These are phyloP conservation scores for Achlya hypogyna DNA, from an alignment of 352 stramenopile genomes.

Conservation along the genomic window DNA sequence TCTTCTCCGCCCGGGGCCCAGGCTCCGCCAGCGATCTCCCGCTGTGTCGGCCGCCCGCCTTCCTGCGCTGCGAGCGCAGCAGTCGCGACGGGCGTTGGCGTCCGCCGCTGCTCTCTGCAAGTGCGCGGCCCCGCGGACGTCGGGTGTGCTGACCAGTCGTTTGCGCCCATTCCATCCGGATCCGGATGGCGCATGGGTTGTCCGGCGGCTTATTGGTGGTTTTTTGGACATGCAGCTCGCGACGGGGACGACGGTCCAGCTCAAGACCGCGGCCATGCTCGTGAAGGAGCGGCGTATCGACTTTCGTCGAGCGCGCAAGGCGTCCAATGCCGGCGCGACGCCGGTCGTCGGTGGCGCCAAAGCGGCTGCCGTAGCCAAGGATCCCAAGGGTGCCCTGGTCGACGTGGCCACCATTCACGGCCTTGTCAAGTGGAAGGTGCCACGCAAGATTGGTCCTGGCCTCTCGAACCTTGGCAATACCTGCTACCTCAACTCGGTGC, in stretches of 20 bases:
- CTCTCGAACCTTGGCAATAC: constrained; percentile 91
- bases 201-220: neutral
- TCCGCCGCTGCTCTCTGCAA: neutral
- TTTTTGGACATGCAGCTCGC: constrained; percentile 18
- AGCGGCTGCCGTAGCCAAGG: constrained; percentile 20
- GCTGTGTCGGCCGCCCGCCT: too few species aligned
- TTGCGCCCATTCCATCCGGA: neutral
- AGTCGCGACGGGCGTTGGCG: too few species aligned
- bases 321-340: constrained; percentile 33
- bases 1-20: too few species aligned
- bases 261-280: constrained; percentile 63
- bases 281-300: constrained; percentile 78
- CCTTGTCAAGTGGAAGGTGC: constrained; percentile 46
- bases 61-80: too few species aligned
- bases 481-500: constrained; percentile 91
- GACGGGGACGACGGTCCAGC: constrained; percentile 18
- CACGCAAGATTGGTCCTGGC: constrained; percentile 68
- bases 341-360: constrained; percentile 6
- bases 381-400: constrained; percentile 31
- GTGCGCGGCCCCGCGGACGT: neutral
- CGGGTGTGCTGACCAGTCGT: neutral
- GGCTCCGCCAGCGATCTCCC: too few species aligned
- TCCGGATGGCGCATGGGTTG: neutral
- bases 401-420: constrained; percentile 37
- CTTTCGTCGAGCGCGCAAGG: constrained; percentile 59